A percentile compares a stretch with the other conserved stretches of the same genome.
phyloP scores from a whole-genome alignment of 306 rosid species.

The Vigna trinervia region DNA sequence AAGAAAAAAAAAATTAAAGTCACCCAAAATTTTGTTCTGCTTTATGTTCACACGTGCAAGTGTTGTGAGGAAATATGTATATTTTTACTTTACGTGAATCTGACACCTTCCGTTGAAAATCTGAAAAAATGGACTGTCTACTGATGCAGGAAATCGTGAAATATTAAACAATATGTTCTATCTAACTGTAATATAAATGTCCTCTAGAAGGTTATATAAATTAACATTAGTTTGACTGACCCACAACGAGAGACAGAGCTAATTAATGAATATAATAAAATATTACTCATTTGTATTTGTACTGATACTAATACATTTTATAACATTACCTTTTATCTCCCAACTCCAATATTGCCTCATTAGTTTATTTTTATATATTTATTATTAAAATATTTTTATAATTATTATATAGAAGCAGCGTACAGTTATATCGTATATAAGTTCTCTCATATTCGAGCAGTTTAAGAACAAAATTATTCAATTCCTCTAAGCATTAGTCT shows the following conservation, averaged over 20 bases:
- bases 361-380: not conserved
- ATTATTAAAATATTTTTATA: not conserved
- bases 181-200: no score
- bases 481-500: not conserved
- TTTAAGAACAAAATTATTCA: slow-evolving; percentile 1
- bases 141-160: slow-evolving; percentile 2
- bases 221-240: slow-evolving; percentile 22
- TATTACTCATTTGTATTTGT: not conserved
- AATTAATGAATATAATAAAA: not conserved
- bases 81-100: not conserved
- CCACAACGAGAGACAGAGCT: not conserved
- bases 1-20: not conserved
- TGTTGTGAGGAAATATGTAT: not conserved
- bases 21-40: not conserved
- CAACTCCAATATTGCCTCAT: not conserved
- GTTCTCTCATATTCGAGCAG: not conserved
- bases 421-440: not conserved
- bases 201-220: slow-evolving; percentile 41
- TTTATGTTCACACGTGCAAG: not conserved
- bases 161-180: not conserved
- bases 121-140: not conserved
- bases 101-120: not conserved
- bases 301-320: not conserved
- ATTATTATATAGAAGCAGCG: not conserved
- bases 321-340: not conserved